Evolutionary conservation across 1,139 yeast genomes (phyloP).

Genomic region (Hansenula sp.): DNA sequence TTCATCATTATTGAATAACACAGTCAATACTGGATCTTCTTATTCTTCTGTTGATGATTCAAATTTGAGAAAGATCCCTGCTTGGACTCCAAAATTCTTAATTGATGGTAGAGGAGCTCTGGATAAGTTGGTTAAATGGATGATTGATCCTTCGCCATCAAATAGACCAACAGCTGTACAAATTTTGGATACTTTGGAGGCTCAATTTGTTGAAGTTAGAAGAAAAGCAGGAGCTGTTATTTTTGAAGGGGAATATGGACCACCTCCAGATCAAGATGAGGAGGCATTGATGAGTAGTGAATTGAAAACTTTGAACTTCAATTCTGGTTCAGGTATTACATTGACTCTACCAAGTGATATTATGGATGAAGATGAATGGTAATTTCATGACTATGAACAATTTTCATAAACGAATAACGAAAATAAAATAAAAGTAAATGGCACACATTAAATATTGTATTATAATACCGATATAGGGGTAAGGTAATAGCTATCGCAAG

Average conservation of each 20-base stretch:
- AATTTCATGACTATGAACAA: conserved; percentile 2
- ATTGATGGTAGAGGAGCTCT: conserved; percentile 68
- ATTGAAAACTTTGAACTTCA: conserved; percentile 16
- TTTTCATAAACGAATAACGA: no score
- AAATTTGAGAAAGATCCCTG: conserved; percentile 39
- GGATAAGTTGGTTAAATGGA: conserved; percentile 78
- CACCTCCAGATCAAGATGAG: conserved; percentile 42
- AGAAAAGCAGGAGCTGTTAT: conserved; percentile 94
- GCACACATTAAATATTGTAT: no score
- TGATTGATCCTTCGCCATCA: conserved; percentile 85
- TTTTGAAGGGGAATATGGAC: conserved; percentile 96
- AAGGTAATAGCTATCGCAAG: no score
- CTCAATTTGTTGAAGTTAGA: conserved; percentile 72
- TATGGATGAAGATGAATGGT: conserved; percentile 21
- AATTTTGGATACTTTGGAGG: conserved; percentile 65
- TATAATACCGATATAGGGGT: no score
- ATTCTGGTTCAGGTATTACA: conserved; percentile 8
- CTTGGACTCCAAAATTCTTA: conserved; percentile 85
- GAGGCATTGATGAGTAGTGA: conserved; percentile 16
- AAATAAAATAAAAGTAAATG: no score
- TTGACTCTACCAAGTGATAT: conserved; percentile 15
- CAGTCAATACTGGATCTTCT: conserved; percentile 18
- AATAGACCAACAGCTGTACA: conserved; percentile 76
- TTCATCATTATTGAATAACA: conserved; percentile 18
- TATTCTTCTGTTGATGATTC: conserved; percentile 20